A percentile compares a stretch with the other conserved stretches of the same genome.
phyloP scores from a whole-genome alignment of 1,284 basidiomycete species.

The Austroboletus sp. region DNA sequence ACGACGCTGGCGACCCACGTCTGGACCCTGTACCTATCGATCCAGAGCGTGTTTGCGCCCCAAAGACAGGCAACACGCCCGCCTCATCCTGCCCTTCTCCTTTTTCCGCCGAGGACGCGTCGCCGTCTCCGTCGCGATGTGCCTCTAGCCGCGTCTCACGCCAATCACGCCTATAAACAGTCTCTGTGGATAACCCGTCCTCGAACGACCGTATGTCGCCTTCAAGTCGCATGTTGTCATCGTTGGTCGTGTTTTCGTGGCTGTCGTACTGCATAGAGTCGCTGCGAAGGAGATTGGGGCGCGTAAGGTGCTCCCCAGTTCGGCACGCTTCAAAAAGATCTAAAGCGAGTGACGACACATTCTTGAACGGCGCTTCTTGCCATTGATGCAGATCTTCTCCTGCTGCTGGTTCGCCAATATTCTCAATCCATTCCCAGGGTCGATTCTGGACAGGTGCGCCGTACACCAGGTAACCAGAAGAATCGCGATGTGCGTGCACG shows the following conservation, averaged over 20 bases:
- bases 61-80: slow-evolving; percentile 18
- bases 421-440: slow-evolving; percentile 82
- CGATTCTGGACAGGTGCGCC: slow-evolving; percentile 56
- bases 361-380: slow-evolving; percentile 47
- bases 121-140: slow-evolving; percentile 15
- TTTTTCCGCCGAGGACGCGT: slow-evolving; percentile 10
- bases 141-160: slow-evolving; percentile 50
- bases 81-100: slow-evolving; percentile 35
- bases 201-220: slow-evolving; percentile 52
- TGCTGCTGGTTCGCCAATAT: slow-evolving; percentile 53
- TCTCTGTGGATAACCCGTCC: slow-evolving; percentile 56
- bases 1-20: slow-evolving; percentile 43
- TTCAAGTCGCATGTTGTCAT: slow-evolving; percentile 31
- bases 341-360: slow-evolving; percentile 65
- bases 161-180: slow-evolving; percentile 67
- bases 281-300: background rate
- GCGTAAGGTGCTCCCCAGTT: slow-evolving; percentile 52
- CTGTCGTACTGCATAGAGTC: background rate
- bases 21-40: slow-evolving; percentile 25
- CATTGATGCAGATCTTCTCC: slow-evolving; percentile 18
- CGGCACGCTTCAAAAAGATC: slow-evolving; percentile 60
- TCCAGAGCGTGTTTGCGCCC: slow-evolving; percentile 12
- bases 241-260: background rate
- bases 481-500: slow-evolving; percentile 45
- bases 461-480: slow-evolving; percentile 42